phyloP scores from a whole-genome alignment of 331 rosid species.

The Cydonia oblonga region DNA sequence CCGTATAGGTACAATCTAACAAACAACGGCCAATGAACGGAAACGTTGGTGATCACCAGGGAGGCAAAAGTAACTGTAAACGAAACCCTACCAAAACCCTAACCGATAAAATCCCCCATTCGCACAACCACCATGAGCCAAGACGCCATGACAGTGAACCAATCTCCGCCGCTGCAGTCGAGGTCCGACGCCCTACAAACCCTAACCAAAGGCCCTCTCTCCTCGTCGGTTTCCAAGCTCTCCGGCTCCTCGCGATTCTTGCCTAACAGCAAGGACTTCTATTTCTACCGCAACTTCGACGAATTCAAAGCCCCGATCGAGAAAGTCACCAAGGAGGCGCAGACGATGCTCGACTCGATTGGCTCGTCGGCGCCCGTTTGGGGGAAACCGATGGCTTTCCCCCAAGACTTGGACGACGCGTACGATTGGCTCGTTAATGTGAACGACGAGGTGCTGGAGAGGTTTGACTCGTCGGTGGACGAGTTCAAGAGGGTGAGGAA shows the following conservation, averaged over 20 bases:
- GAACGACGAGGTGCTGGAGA: conserved; percentile 67
- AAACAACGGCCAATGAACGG: not conserved
- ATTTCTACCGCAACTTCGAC: conserved; percentile 48
- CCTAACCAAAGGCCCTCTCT: conserved; percentile 32
- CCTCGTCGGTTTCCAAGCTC: conserved; percentile 43
- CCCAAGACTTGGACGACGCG: conserved; percentile 57
- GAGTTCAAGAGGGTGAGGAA: conserved; percentile 42
- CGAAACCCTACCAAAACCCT: conserved; percentile 38
- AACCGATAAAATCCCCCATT: conserved; percentile 1
- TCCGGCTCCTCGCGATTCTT: conserved; percentile 43
- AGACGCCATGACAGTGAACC: conserved; percentile 40
- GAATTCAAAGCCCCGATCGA: conserved; percentile 52
- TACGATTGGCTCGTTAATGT: conserved; percentile 74
- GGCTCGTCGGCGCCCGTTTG: conserved; percentile 41
- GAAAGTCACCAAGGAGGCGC: conserved; percentile 37
- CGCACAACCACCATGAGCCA: conserved; percentile 3
- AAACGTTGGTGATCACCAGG: not conserved
- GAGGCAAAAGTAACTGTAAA: not conserved
- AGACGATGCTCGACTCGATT: conserved; percentile 46
- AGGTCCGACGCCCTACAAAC: conserved; percentile 27
- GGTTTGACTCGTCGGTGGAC: conserved; percentile 44
- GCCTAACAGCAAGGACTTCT: conserved; percentile 57
- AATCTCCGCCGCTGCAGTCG: conserved; percentile 12
- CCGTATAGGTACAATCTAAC: not conserved
- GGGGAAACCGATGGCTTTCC: conserved; percentile 48